A percentile compares a stretch with the other conserved stretches of the same genome.
phyloP scores from a whole-genome alignment of 2,329 filamentous ascomycete species.

The Cordyceps cicadae region DNA sequence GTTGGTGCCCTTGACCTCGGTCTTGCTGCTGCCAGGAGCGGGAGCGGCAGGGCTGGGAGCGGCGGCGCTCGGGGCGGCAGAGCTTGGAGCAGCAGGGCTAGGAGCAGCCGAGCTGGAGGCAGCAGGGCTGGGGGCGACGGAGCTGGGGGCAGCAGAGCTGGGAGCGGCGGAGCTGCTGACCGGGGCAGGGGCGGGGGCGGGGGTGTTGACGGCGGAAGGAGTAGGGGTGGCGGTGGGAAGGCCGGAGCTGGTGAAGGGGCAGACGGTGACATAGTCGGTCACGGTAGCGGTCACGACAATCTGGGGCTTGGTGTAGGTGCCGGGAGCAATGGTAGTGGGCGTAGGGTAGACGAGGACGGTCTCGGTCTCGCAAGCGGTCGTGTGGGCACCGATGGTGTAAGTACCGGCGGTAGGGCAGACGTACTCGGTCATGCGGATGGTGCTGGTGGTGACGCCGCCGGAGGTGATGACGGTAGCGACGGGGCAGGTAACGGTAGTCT shows the following conservation, averaged over 20 bases:
- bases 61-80: slow-evolving; percentile 18
- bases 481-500: slow-evolving; percentile 62
- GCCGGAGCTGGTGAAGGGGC: slow-evolving; percentile 52
- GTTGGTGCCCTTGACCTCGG: slow-evolving; percentile 30
- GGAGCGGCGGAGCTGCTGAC: slow-evolving; percentile 15
- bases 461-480: slow-evolving; percentile 56
- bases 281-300: slow-evolving; percentile 60
- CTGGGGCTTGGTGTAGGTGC: slow-evolving; percentile 64
- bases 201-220: slow-evolving; percentile 27
- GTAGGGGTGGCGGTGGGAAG: slow-evolving; percentile 24
- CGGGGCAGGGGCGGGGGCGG: slow-evolving; percentile 29
- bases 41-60: slow-evolving; percentile 20
- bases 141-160: slow-evolving; percentile 17
- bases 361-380: slow-evolving; percentile 48
- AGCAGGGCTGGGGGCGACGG: too few relatives aligned
- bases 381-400: slow-evolving; percentile 65
- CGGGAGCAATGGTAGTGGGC: slow-evolving; percentile 56
- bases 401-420: slow-evolving; percentile 66
- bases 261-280: slow-evolving; percentile 61
- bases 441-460: slow-evolving; percentile 52
- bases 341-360: slow-evolving; percentile 56
- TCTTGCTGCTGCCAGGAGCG: slow-evolving; percentile 12
- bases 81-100: too few relatives aligned
- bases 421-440: slow-evolving; percentile 62
- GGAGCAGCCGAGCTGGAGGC: too few relatives aligned